phyloP scores from a whole-genome alignment of 352 stramenopile genomes.

The Phytophthora citrophthora region DNA sequence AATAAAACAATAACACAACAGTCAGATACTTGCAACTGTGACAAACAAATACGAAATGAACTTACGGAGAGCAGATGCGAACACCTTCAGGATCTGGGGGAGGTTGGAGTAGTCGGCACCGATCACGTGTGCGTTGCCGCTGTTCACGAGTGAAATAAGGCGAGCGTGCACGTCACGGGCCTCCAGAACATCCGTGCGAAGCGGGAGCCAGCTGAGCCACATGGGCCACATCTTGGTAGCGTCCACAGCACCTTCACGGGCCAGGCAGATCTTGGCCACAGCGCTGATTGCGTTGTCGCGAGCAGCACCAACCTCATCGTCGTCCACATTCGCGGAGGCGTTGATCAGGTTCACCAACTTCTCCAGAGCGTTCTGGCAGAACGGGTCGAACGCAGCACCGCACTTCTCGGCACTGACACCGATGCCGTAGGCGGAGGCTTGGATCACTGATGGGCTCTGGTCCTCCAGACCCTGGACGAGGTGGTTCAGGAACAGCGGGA shows the following conservation, averaged over 20 bases:
- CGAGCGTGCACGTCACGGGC: constrained; percentile 78
- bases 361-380: constrained; percentile 68
- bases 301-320: constrained; percentile 69
- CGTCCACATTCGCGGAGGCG: constrained; percentile 52
- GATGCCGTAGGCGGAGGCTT: constrained; percentile 84
- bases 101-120: constrained; percentile 73
- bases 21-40: constrained; percentile 22
- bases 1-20: constrained; percentile 13
- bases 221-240: constrained; percentile 65
- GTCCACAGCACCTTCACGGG: constrained; percentile 63
- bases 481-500: constrained; percentile 76
- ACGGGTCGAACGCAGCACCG: constrained; percentile 71
- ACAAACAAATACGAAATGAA: constrained; percentile 25
- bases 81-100: constrained; percentile 72
- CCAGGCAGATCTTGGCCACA: constrained; percentile 80
- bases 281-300: constrained; percentile 86
- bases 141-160: constrained; percentile 68
- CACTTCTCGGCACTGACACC: constrained; percentile 86
- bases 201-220: constrained; percentile 85
- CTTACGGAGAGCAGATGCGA: constrained; percentile 77
- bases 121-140: constrained; percentile 67
- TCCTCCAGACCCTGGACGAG: constrained; percentile 80
- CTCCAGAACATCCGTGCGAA: constrained; percentile 82
- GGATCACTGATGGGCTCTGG: constrained; percentile 65
- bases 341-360: constrained; percentile 77